Evolutionary conservation across 1,284 basidiomycete species (phyloP), one percentile per base, ranked within the genome.

Genomic region (Butyriboletus appendiculatus): DNA sequence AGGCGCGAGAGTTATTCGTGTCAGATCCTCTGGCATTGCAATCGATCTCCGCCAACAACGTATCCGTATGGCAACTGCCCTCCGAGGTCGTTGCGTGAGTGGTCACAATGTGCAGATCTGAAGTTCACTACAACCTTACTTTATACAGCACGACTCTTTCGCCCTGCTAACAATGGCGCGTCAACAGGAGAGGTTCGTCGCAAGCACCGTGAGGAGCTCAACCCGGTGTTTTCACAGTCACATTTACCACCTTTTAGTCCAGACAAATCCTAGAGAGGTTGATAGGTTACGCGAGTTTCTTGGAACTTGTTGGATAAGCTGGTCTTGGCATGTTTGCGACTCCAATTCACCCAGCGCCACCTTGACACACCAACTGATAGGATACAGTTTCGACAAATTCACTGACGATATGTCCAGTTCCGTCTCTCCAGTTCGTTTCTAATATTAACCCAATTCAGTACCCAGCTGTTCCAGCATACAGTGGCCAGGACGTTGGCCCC

Each of bases 221-320:
- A 60, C 48, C 76, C 78, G 8, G 72, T 79, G 4, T 80, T 81
- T 58, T 73, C 75, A 0, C 66, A 73, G 10, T 61, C 68, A 2
- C 75, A 80, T 44, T 64, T 81, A 38, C 73, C 74, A 16, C 62
- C 18, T n/a, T n/a, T 22, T 48, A 35, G 30, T 61, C 8, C 24
- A 47, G 14, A 22, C 32, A 0, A 28, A 47, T 18, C 57, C 34
- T 38, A 49, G 20, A 54, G 60, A 73, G 16, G 52, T 80, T 15
- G 76, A 81, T 55, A 74, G 81, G 68, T 72, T 74, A 3, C 73
- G n/a, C n/a, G n/a, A n/a, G n/a, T n/a, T n/a, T n/a, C 77, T 41
- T 81, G 78, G 78, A 70, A 70, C 79, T 71, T 0, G 72, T 79
- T 16, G 78, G 78, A 9, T 74, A 74, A 59, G 73, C 73, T 5